These are phyloP conservation scores for Eutrema japonicum DNA, from an alignment of 345 rosid species.

Conservation along the genomic window DNA sequence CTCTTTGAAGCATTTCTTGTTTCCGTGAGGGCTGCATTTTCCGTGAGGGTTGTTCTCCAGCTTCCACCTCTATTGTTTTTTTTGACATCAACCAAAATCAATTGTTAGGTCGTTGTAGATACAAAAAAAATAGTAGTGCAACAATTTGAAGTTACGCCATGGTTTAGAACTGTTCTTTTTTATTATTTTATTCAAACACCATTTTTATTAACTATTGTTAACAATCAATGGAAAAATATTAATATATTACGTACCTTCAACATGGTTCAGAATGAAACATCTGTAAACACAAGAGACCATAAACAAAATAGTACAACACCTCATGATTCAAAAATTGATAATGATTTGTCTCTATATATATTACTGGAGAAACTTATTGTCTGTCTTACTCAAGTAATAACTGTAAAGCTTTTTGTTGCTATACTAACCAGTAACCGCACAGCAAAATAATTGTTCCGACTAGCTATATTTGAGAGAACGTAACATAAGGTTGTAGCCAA, in stretches of 20 bases:
- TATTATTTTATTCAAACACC: too few relatives aligned
- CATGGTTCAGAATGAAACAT: conserved; percentile 16
- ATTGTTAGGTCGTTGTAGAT: neutral
- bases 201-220: neutral
- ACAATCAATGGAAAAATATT: too few relatives aligned
- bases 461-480: neutral
- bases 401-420: neutral
- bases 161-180: neutral
- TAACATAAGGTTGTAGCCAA: neutral
- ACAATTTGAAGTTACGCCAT: neutral
- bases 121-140: neutral
- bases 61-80: conserved; percentile 5
- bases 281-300: conserved; percentile 18
- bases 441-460: neutral
- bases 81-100: neutral
- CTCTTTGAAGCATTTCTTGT: conserved; percentile 24
- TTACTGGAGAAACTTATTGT: neutral
- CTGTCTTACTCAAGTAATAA: neutral
- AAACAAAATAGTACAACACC: neutral
- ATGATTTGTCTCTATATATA: neutral
- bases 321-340: neutral
- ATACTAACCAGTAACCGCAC: neutral
- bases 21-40: neutral
- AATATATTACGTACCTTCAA: conserved; percentile 13
- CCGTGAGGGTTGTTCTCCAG: neutral